Conservation (phyloP, 306 rosid genomes). For the Glycine soja region DNA sequence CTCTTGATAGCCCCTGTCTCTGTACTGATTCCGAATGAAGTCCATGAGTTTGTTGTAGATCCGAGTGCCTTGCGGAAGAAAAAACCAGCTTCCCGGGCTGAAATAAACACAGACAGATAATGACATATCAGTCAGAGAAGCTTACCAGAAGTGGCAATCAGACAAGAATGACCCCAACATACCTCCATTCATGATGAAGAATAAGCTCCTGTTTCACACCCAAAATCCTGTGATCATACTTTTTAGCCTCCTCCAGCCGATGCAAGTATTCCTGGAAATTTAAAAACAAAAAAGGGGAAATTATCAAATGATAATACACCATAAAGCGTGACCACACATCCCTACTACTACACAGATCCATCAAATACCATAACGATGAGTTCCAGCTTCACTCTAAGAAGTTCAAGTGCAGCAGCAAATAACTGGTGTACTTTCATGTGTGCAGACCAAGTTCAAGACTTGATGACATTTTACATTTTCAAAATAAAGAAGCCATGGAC, state of each 20-base stretch:
- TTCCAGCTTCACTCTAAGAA: slow-evolving; percentile 21
- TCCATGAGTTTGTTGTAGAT: slow-evolving; percentile 82
- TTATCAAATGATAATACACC: slow-evolving; percentile 20
- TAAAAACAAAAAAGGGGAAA: not conserved
- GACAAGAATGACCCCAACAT: slow-evolving; percentile 31
- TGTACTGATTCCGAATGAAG: slow-evolving; percentile 78
- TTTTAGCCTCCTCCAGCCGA: slow-evolving; percentile 88
- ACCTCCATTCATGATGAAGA: slow-evolving; percentile 95
- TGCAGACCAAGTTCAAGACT: not conserved
- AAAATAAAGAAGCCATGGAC: not conserved
- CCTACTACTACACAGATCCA: not conserved
- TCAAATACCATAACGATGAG: not conserved
- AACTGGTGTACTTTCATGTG: not conserved
- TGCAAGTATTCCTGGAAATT: slow-evolving; percentile 66
- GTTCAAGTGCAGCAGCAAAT: not conserved
- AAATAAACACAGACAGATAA: slow-evolving; percentile 39
- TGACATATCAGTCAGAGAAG: slow-evolving; percentile 41
- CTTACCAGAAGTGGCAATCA: slow-evolving; percentile 26
- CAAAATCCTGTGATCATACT: slow-evolving; percentile 87
- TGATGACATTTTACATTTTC: not conserved
- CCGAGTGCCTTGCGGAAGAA: slow-evolving; percentile 87
- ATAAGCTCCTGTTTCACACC: slow-evolving; percentile 94
- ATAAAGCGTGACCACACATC: slow-evolving; percentile 32
- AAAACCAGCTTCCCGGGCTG: slow-evolving; percentile 99
- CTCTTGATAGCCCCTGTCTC: slow-evolving; percentile 93